Percentiles rank a stretch among this genome's conserved stretches.
Conservation (phyloP, 83 land plant species). For the Picea abies region DNA sequence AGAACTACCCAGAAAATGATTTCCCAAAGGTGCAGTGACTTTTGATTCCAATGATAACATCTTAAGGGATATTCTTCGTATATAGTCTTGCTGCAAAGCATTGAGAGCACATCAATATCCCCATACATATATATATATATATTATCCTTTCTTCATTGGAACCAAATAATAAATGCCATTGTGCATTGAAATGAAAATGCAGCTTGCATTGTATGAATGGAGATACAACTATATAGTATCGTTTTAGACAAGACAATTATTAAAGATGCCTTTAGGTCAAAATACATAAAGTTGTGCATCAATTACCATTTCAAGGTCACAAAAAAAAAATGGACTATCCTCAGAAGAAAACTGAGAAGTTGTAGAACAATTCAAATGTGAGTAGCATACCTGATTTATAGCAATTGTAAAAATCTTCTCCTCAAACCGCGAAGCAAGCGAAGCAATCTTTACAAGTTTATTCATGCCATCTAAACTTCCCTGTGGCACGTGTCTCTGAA, state of each 20-base stretch:
- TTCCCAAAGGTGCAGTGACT: background rate
- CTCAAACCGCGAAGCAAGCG: conserved; percentile 68
- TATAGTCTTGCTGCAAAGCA: conserved; percentile 72
- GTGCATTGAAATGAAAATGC: too few species aligned
- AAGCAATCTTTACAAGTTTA: conserved; percentile 73
- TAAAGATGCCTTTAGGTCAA: too few species aligned
- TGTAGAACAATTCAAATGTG: background rate
- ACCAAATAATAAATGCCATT: too few species aligned
- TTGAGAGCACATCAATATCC: background rate
- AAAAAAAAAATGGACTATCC: background rate
- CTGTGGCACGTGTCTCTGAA: conserved; percentile 65
- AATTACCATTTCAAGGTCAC: background rate
- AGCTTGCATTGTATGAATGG: too few species aligned
- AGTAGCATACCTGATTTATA: conserved; percentile 47
- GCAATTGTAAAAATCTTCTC: conserved; percentile 74
- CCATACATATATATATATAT: background rate
- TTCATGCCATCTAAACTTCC: conserved; percentile 63
- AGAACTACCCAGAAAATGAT: conserved; percentile 29
- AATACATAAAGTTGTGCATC: background rate
- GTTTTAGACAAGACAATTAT: too few species aligned
- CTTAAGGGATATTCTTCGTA: conserved; percentile 77
- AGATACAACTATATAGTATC: too few species aligned
- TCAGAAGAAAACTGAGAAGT: background rate
- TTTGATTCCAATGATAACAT: conserved; percentile 54
- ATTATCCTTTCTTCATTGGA: too few species aligned